Evolutionary conservation across 306 rosid genomes (phyloP).

Genomic region (Malus sieversii): DNA sequence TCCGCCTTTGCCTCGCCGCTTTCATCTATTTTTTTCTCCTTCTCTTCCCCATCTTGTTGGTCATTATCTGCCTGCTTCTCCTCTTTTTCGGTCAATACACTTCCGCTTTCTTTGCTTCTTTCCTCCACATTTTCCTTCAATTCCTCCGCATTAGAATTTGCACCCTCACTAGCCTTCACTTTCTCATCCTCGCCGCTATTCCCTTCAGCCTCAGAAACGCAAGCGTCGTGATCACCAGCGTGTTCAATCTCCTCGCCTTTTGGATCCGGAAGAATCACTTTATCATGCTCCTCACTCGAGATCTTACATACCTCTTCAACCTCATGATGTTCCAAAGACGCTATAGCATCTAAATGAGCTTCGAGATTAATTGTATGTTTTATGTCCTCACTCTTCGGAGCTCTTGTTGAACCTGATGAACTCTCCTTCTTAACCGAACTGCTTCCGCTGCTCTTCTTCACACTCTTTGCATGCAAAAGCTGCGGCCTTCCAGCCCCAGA

Average conservation of each 20-base stretch:
- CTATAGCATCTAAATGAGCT: constrained; percentile 15
- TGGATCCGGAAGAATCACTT: constrained; percentile 1
- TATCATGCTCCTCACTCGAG: not conserved
- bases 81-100: not conserved
- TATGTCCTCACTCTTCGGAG: constrained; percentile 1
- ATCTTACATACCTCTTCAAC: constrained; percentile 8
- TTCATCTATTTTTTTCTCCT: constrained; percentile 9
- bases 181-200: not conserved
- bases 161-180: not conserved
- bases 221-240: not conserved
- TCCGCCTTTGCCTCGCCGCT: constrained; percentile 4
- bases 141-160: not conserved
- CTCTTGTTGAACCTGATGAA: constrained; percentile 4
- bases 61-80: not conserved
- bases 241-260: constrained; percentile 7
- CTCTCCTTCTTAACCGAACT: constrained; percentile 25
- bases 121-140: not conserved
- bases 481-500: constrained; percentile 21
- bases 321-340: constrained; percentile 6
- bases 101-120: not conserved
- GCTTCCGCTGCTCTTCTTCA: constrained; percentile 17
- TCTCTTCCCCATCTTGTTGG: not conserved
- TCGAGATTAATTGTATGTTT: not conserved
- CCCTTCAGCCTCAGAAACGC: not conserved
- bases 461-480: constrained; percentile 1